Base-by-base conservation (phyloP, 2,329 filamentous ascomycete species). In the Clathrospora elynae region DNA sequence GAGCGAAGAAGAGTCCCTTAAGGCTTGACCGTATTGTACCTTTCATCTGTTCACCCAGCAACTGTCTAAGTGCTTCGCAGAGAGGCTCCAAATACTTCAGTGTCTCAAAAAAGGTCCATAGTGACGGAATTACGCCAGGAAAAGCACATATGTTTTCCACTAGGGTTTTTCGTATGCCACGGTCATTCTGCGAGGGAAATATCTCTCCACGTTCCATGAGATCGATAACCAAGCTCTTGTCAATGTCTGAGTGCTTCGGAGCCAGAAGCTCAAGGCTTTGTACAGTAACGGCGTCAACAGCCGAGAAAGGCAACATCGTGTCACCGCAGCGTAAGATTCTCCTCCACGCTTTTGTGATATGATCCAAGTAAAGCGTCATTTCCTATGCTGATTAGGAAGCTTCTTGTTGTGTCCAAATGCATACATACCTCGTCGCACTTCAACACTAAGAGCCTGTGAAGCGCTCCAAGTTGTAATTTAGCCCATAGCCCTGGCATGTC, bases 401-500 rank as follows among this genome's bases (percentile, higher is more conserved):
- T 28, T 11, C 9, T 16, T 17, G 9, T 33, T 10, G 12, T 7
- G 19, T 34, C 3, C n/a, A 25, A 16, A 26, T 18, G 10, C 26
- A 23, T 14, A 35, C 43, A 11, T 40, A 61, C 55, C 43, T 61
- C 35, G 8, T 50, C 23, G 34, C 49, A 61, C 40, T 51, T 55
- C 4, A 60, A 29, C 13, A 29, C 44, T 4, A 54, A 42, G 11
- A 61, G 44, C 7, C 46, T 34, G 31, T 60, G 34, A 13, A 62
- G 39, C 3, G 54, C 51, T 16, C 56, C 41, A 31, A 62, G 50
- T 16, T 60, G 42, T 3, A 61, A 12, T 16, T 38, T 46, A 12
- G 40, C 12, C 56, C 42, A 61, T 2, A 57, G 31, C 6, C 58
- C 49, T 11, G 44, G 52, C 30, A 61, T 46, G n/a, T 59, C 45